Base-by-base conservation (phyloP, 2,329 filamentous ascomycete species). In the Berkeleyomyces basicola region DNA sequence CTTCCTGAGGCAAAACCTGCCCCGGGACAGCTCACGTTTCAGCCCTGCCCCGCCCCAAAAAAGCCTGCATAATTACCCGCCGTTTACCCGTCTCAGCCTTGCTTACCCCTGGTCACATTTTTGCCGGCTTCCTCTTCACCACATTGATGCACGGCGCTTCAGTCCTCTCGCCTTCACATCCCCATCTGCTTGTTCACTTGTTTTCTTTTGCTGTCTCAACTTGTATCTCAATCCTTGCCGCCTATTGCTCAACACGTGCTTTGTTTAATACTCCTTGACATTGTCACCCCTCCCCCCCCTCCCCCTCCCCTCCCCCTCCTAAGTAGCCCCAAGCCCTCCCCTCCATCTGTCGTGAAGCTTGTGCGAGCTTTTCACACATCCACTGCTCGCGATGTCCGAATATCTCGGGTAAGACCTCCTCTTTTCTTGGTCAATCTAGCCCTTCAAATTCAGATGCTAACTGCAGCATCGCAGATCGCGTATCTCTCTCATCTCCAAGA, bases 401-500 rank as follows among this genome's bases (percentile, higher is more conserved):
- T 82, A 82, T 71, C 74, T 82, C 70, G 80, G 80, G 80, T 82
- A 76, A 67, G 76, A 70, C 67, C 67, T 70, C 67, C 61, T 61
- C 61, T 59, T 46, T 51, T 58, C 59, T 33, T 61, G 58, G 47
- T 61, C 49, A 58, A 68, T 69, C 68, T 67, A 68, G 67, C 67
- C 68, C 53, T 51, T 61, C 40, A n/a, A 44, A 63, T 59, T 63
- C 64, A 65, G 64, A 63, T 69, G 69, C 71, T 74, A 67, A 73
- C 71, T 64, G 31, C 64, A 63, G 63, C 49, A 59, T 64, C 67
- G 69, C 75, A 91, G 90, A 76, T 88, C 91, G 76, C 87, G 88
- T 74, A 96, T 96, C 79, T 96, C 90, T 66, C 84, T 96, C 77
- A 93, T 96, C 76, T 96, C 91, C 66, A 95, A 92, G 79, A 96